These are phyloP conservation scores for Solanum bulbocastanum DNA, from an alignment of 257 asterid species.

Conservation along the genomic window DNA sequence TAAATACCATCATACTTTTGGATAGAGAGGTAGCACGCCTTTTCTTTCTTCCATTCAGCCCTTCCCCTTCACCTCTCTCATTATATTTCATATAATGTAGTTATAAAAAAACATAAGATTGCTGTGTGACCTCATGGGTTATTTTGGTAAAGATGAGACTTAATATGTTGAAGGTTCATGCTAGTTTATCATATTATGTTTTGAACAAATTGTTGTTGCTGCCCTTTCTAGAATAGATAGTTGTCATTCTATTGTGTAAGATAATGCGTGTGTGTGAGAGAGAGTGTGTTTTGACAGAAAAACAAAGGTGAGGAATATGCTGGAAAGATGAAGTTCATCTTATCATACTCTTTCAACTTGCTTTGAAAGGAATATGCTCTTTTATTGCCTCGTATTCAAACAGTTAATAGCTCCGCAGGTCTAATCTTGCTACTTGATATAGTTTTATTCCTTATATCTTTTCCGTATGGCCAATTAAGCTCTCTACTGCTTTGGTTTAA, in stretches of 20 bases:
- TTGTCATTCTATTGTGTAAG: background rate
- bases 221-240: background rate
- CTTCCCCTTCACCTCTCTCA: background rate
- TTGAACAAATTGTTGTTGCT: background rate
- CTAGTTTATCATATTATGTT: background rate
- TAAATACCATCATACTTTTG: slow-evolving; percentile 76
- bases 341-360: background rate
- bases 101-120: background rate
- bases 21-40: slow-evolving; percentile 72
- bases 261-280: background rate
- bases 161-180: background rate
- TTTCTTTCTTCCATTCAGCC: background rate
- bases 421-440: background rate
- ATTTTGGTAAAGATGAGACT: background rate
- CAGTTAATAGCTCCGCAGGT: background rate
- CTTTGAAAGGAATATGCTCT: background rate
- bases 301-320: background rate
- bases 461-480: background rate
- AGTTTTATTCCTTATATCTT: background rate
- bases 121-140: background rate
- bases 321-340: background rate
- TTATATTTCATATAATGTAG: background rate
- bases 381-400: background rate
- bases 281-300: background rate
- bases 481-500: background rate